Evolutionary conservation across 176 grass and related monocot species (phyloP).

Genomic region (Carex parvula): DNA sequence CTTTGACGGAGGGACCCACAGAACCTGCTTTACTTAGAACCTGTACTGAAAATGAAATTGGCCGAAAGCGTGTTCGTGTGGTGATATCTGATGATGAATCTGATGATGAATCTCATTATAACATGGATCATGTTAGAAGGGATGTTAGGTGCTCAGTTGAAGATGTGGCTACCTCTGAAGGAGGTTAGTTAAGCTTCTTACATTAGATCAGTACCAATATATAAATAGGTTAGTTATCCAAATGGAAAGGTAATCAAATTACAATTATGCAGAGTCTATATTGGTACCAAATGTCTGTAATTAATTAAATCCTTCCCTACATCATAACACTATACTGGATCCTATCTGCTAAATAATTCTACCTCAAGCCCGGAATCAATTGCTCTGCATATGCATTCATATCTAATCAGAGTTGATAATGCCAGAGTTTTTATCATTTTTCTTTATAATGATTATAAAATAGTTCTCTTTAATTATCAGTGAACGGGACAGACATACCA

Average conservation of each 20-base stretch:
- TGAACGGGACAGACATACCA: conserved; percentile 30
- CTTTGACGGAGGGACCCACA: conserved; percentile 30
- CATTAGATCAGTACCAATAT: conserved; percentile 4
- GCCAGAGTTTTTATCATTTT: conserved; percentile 4
- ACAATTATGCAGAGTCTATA: background rate
- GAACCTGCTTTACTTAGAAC: conserved; percentile 37
- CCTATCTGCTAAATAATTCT: background rate
- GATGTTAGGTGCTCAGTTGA: conserved; percentile 32
- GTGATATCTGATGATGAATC: conserved; percentile 91
- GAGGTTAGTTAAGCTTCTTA: conserved; percentile 27
- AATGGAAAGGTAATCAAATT: conserved; percentile 1
- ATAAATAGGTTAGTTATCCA: background rate
- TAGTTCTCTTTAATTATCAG: conserved; percentile 37
- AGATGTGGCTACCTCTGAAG: conserved; percentile 40
- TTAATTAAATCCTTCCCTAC: background rate
- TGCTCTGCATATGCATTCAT: background rate
- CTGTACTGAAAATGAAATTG: conserved; percentile 36
- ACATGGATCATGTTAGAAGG: conserved; percentile 42
- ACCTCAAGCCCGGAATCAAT: background rate
- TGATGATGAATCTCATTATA: conserved; percentile 74
- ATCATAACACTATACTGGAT: background rate
- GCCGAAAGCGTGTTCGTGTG: conserved; percentile 70
- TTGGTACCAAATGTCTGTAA: background rate
- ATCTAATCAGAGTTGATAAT: background rate
- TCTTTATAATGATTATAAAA: conserved; percentile 24